Base-by-base conservation (phyloP, 164 flowering plant species). In the Vitis rupestris region DNA sequence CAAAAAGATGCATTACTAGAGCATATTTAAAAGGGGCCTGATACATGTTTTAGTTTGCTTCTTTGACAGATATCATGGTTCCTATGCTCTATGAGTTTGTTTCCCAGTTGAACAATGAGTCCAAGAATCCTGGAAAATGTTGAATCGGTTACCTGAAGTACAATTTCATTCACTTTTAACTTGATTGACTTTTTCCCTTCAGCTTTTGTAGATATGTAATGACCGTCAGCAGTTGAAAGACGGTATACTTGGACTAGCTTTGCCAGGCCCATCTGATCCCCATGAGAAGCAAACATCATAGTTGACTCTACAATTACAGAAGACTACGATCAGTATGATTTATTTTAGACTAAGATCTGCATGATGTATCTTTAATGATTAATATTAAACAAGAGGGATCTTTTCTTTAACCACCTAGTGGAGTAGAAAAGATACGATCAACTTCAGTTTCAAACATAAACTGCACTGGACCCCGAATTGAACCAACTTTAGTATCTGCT, bases 361-460 rank as follows among this genome's bases (percentile, higher is more conserved):
- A 37, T 37, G 44, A 37, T 37, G 7, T 37, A 37, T 37, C 44
- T 37, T 37, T 37, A 37, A 37, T 37, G 44, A 37, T 37, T 37
- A 37, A 37, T 37, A 37, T 4, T 57, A 51, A 64, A 65, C 9
- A 27, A 5, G 23, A 69, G 17, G 4, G 9, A 14, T 27, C 12
- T 62, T 64, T 64, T 63, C 53, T 59, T 60, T 37, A 68, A 51
- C 57, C 63, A 93, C 99, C 99, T 86, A 91, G 57, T 31, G 99
- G 99, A 61, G 99, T 87, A 64, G 97, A 84, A 84, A 91, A 96
- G 69, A 96, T 90, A 56, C 97, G 89, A 79, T 96, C 98, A 76
- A 93, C 90, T 86, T 90, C 97, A 75, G 83, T 81, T 63, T 96
- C 98, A 83, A 96, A 93, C 81, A 81, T 68, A 81, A 91, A 92